Base-by-base conservation (phyloP, 768 basidiomycete species). In the Pleurotus djamor region DNA sequence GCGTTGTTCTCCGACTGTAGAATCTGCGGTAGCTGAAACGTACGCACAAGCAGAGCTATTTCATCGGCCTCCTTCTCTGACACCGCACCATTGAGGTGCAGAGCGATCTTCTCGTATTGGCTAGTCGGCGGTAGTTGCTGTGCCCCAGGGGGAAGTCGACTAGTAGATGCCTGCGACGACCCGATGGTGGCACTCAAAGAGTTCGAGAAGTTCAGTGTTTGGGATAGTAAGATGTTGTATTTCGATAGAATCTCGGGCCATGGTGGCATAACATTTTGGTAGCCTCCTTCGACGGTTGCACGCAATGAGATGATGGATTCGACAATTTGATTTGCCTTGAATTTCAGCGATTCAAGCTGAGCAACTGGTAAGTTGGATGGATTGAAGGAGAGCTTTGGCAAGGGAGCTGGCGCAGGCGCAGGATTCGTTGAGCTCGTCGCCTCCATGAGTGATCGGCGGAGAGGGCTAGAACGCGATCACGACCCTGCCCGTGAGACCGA, bases 231-330 rank as follows among this genome's bases (percentile, higher is more conserved):
- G 63, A 91, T 81, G 64, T 87, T 92, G 82, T 93, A 94, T 76
- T 92, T 93, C 13, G 88, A 86, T 57, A 94, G 79, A 57, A 94
- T 84, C 66, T 94, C 92, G 2, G 92, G 92, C 92, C 92, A 94
- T 6, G 89, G 72, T 2, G 88, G 86, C 85, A 92, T 91, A n/a
- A 68, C 76, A 38, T 73, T 74, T 47, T 77, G 79, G 38, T 83
- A 78, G 10, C 81, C 81, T 5, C 75, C 77, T 56, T 90, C 86
- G 64, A 92, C 76, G 5, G 83, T 87, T 55, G 82, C 77, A 58
- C 86, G 86, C 7, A 92, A 76, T 0, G 77, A 75, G 59, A 85
- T 76, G 21, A 92, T 87, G 5, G 89, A 89, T 52, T 93, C 91
- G 48, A 91, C 84, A 37, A 92, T 90, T 68, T 92, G 90, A 60